Conservation (phyloP, 164 flowering plant genomes). For the Vitis cinerea region DNA sequence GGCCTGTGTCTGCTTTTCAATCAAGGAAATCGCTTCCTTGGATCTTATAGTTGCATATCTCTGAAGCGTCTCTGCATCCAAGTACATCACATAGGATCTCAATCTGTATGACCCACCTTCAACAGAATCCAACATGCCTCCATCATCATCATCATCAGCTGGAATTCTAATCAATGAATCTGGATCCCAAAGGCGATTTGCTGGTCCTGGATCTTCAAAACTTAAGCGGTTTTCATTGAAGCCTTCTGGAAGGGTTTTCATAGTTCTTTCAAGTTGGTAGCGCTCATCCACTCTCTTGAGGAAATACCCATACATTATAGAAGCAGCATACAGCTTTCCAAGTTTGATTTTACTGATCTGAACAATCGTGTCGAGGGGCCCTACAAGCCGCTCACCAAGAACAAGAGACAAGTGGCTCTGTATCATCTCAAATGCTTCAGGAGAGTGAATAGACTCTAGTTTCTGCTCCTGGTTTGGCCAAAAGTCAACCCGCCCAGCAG, state of each 20-base stretch:
- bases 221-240: constrained; percentile 30
- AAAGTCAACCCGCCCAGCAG: constrained; percentile 62
- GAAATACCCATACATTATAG: constrained; percentile 95
- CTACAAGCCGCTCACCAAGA: constrained; percentile 69
- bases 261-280: constrained; percentile 78
- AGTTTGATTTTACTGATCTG: constrained; percentile 86
- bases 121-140: constrained; percentile 20
- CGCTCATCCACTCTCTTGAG: constrained; percentile 85
- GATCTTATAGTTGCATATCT: constrained; percentile 87
- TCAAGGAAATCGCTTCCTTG: constrained; percentile 77
- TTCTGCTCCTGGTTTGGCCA: constrained; percentile 92
- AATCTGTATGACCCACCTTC: constrained; percentile 49
- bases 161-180: constrained; percentile 54
- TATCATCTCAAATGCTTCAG: constrained; percentile 92
- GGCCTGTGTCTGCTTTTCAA: constrained; percentile 92
- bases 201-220: constrained; percentile 36
- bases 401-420: constrained; percentile 78
- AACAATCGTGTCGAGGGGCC: constrained; percentile 56
- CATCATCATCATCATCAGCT: constrained; percentile 35
- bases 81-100: constrained; percentile 86
- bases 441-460: constrained; percentile 73
- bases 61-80: constrained; percentile 85
- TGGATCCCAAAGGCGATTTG: constrained; percentile 64
- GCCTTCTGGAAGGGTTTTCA: constrained; percentile 70
- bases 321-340: constrained; percentile 96